phyloP scores from a whole-genome alignment of 2,329 filamentous ascomycete species.

The Alternaria gansuensis region DNA sequence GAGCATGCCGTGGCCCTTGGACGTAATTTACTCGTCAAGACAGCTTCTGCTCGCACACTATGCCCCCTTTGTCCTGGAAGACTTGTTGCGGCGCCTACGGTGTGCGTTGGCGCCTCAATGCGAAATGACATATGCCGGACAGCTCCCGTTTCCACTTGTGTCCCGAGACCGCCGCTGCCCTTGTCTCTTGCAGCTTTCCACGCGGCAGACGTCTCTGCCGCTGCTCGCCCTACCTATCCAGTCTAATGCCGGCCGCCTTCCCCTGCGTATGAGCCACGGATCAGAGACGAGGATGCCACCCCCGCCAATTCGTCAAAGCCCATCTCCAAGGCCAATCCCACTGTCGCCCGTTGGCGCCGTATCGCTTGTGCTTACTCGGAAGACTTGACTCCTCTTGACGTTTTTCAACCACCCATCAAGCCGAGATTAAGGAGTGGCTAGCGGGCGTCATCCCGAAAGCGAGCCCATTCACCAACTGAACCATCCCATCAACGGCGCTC shows the following conservation, averaged over 20 bases:
- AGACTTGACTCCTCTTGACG: slow-evolving; percentile 29
- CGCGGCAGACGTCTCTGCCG: slow-evolving; percentile 30
- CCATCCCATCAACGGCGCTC: slow-evolving; percentile 27
- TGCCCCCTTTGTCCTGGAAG: slow-evolving; percentile 26
- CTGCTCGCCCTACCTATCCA: slow-evolving; percentile 30
- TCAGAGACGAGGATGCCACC: slow-evolving; percentile 37
- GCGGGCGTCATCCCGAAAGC: slow-evolving; percentile 41
- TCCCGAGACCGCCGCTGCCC: slow-evolving; percentile 29
- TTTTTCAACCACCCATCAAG: slow-evolving; percentile 35
- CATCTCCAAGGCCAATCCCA: slow-evolving; percentile 42
- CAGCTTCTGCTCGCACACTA: slow-evolving; percentile 27
- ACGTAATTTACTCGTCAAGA: slow-evolving; percentile 39
- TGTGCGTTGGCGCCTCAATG: slow-evolving; percentile 43
- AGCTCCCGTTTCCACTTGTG: slow-evolving; percentile 29
- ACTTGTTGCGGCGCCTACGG: slow-evolving; percentile 36
- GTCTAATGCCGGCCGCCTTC: slow-evolving; percentile 35
- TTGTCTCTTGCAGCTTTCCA: slow-evolving; percentile 31
- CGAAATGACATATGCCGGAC: slow-evolving; percentile 45
- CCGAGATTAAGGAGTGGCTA: slow-evolving; percentile 53
- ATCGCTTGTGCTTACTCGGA: slow-evolving; percentile 45
- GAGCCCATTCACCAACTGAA: slow-evolving; percentile 22
- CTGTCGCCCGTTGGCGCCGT: slow-evolving; percentile 46
- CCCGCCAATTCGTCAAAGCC: slow-evolving; percentile 37
- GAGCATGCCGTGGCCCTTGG: slow-evolving; percentile 24
- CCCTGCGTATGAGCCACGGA: slow-evolving; percentile 40